Conservation (phyloP, 1,284 basidiomycete species). For the Ustilago loliicola region DNA sequence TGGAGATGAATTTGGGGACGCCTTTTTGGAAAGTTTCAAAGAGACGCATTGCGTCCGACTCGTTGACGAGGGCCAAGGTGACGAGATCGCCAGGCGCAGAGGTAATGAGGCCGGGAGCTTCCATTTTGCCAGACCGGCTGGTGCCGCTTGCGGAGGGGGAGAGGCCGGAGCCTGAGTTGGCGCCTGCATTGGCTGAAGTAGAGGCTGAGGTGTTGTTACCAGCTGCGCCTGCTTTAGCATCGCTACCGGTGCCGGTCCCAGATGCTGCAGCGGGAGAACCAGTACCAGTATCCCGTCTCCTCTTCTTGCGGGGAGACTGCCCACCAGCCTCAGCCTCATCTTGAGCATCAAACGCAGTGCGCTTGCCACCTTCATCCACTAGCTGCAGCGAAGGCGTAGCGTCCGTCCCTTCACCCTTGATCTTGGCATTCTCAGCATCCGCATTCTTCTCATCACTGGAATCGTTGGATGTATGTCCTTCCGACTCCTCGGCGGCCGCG, state of each 20-base stretch:
- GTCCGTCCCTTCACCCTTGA: slow-evolving; percentile 4
- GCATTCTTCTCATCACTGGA: slow-evolving; percentile 39
- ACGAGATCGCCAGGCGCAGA: slow-evolving; percentile 42
- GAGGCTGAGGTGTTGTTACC: slow-evolving; percentile 5
- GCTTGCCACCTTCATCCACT: slow-evolving; percentile 37
- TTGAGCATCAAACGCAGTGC: slow-evolving; percentile 14
- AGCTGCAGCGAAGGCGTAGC: slow-evolving; percentile 26
- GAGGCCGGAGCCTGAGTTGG: slow-evolving; percentile 12
- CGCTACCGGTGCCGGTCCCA: not conserved
- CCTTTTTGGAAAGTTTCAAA: slow-evolving; percentile 68
- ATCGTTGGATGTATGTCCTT: slow-evolving; percentile 36
- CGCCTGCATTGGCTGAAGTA: not conserved
- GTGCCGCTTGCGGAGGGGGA: slow-evolving; percentile 24
- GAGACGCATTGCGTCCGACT: slow-evolving; percentile 77
- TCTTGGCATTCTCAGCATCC: not conserved
- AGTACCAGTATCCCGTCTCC: slow-evolving; percentile 20
- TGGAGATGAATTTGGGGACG: slow-evolving; percentile 85
- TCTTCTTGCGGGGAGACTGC: slow-evolving; percentile 32
- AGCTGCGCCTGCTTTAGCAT: slow-evolving; percentile 16
- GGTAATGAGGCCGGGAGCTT: slow-evolving; percentile 43
- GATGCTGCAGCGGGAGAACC: slow-evolving; percentile 17
- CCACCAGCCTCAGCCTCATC: slow-evolving; percentile 11
- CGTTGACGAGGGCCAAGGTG: slow-evolving; percentile 76
- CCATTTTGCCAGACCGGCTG: slow-evolving; percentile 42
- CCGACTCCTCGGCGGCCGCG: slow-evolving; percentile 75